phyloP scores from a whole-genome alignment of 2,329 filamentous ascomycete species.

The Keithomyces neogunnii region DNA sequence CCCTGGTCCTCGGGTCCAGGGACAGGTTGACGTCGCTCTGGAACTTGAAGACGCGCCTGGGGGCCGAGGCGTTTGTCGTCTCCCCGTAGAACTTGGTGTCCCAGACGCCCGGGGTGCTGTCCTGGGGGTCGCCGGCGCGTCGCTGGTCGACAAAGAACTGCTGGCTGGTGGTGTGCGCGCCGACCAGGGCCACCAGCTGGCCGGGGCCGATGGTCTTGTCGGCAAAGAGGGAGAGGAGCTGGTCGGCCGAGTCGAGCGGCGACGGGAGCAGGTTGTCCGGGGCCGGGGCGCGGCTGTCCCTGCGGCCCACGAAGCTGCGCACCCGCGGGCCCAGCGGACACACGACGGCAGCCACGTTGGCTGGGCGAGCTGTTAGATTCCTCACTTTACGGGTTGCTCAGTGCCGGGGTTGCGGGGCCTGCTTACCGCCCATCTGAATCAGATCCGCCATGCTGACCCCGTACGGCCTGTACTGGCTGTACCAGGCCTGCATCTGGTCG shows the following conservation, averaged over 20 bases:
- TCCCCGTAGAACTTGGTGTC: slow-evolving; percentile 39
- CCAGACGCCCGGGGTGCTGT: slow-evolving; percentile 43
- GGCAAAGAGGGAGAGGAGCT: slow-evolving; percentile 35
- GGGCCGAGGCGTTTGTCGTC: slow-evolving; percentile 19
- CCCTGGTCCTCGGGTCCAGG: slow-evolving; percentile 22
- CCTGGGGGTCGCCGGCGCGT: slow-evolving; percentile 35
- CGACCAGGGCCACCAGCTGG: slow-evolving; percentile 42
- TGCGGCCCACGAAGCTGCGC: slow-evolving; percentile 39
- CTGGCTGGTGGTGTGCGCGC: slow-evolving; percentile 41
- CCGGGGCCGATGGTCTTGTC: slow-evolving; percentile 41
- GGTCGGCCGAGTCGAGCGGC: slow-evolving; percentile 28
- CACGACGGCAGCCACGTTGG: slow-evolving; percentile 33
- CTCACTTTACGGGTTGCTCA: not conserved
- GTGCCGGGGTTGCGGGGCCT: not conserved
- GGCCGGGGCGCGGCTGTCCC: slow-evolving; percentile 29
- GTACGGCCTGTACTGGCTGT: slow-evolving; percentile 27
- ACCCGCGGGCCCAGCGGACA: slow-evolving; percentile 35
- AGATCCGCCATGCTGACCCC: slow-evolving; percentile 42
- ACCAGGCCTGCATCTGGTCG: slow-evolving; percentile 25
- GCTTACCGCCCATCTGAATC: slow-evolving; percentile 38
- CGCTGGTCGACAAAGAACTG: slow-evolving; percentile 33
- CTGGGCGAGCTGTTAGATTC: slow-evolving; percentile 2
- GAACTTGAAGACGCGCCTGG: slow-evolving; percentile 28
- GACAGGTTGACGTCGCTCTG: slow-evolving; percentile 30
- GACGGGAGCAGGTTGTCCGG: slow-evolving; percentile 34